Evolutionary conservation across 331 rosid genomes (phyloP).

Genomic region (Arachis monticola): DNA sequence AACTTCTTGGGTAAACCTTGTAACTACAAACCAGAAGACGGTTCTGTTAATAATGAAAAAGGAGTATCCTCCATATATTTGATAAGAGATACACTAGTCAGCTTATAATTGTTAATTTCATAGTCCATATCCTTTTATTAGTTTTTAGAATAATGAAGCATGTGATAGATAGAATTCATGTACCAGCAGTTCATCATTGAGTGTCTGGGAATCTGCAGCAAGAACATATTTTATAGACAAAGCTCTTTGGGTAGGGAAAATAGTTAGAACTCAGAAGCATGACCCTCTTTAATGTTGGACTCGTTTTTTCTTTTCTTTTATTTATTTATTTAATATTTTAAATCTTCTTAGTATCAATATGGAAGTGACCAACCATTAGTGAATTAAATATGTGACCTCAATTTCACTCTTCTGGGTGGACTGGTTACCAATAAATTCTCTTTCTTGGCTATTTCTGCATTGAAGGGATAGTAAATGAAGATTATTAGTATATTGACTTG

Average conservation of each 20-base stretch:
- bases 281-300: not conserved
- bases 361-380: not conserved
- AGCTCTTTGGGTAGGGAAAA: conserved; percentile 14
- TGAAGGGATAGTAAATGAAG: conserved; percentile 16
- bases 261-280: not conserved
- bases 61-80: conserved; percentile 29
- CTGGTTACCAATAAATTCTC: conserved; percentile 19
- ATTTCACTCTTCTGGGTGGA: conserved; percentile 13
- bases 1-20: conserved; percentile 7
- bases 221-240: conserved; percentile 24
- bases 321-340: not conserved
- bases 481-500: conserved; percentile 26
- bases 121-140: not conserved
- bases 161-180: conserved; percentile 25
- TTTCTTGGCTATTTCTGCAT: conserved; percentile 15
- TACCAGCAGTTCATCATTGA: conserved; percentile 32
- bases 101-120: not conserved
- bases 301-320: not conserved
- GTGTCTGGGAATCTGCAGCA: conserved; percentile 19
- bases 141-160: conserved; percentile 13
- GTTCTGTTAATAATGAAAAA: conserved; percentile 8
- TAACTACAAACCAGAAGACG: not conserved
- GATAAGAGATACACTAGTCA: conserved; percentile 16
- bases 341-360: conserved; percentile 15
- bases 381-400: conserved; percentile 9